phyloP scores from a whole-genome alignment of 768 basidiomycete genomes.

The Russula dissimulans region DNA sequence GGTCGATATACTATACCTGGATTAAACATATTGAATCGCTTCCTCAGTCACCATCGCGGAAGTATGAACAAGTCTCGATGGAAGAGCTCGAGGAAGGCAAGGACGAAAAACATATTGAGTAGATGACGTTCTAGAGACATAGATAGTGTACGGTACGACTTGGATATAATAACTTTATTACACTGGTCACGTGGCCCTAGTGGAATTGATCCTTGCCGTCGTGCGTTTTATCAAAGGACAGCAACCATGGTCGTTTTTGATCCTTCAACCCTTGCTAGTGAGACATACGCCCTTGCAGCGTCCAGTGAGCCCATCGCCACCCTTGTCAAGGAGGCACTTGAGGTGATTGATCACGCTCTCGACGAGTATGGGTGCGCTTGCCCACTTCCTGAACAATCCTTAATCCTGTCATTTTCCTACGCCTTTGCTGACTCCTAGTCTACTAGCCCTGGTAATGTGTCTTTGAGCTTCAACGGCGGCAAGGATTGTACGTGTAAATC shows the following conservation, averaged over 20 bases:
- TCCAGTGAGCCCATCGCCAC: slow-evolving; percentile 46
- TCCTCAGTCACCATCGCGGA: slow-evolving; percentile 23
- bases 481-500: slow-evolving; percentile 74
- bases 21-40: slow-evolving; percentile 65
- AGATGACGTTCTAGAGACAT: no score
- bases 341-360: slow-evolving; percentile 71
- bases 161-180: no score
- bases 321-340: slow-evolving; percentile 67
- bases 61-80: slow-evolving; percentile 56
- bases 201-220: no score
- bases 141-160: no score
- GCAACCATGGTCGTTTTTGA: slow-evolving; percentile 29
- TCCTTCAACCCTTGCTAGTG: slow-evolving; percentile 39
- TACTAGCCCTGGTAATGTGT: slow-evolving; percentile 40
- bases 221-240: background rate
- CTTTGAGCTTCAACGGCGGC: slow-evolving; percentile 96
- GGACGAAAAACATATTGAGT: background rate
- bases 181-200: background rate
- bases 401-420: background rate
- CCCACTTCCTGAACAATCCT: slow-evolving; percentile 5
- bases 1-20: slow-evolving; percentile 85
- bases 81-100: slow-evolving; percentile 53
- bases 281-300: slow-evolving; percentile 55
- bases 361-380: slow-evolving; percentile 70
- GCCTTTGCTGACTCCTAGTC: slow-evolving; percentile 5